These are phyloP conservation scores for Hypoxylon fragiforme DNA, from an alignment of 495 filamentous ascomycete genomes.

Conservation along the genomic window DNA sequence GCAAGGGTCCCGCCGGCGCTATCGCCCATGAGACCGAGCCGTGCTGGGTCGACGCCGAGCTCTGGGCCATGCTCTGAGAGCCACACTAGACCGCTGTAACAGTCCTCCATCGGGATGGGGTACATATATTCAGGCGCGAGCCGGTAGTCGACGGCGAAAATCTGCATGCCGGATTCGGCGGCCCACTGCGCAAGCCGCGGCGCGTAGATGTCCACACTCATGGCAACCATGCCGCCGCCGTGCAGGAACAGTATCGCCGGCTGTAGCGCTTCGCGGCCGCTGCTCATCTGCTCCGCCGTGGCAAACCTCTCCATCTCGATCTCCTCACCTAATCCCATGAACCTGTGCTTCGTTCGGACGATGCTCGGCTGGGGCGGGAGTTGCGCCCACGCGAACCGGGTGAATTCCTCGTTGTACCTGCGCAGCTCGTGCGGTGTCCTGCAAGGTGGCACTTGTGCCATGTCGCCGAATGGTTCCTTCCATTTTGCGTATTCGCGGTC, in stretches of 20 bases:
- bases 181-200: conserved; percentile 26
- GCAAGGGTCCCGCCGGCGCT: conserved; percentile 37
- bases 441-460: not conserved
- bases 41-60: conserved; percentile 30
- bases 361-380: conserved; percentile 7
- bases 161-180: conserved; percentile 27
- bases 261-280: not conserved
- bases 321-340: conserved; percentile 17
- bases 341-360: conserved; percentile 1
- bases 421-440: conserved; percentile 13
- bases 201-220: conserved; percentile 32
- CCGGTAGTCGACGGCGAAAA: conserved; percentile 47
- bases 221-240: conserved; percentile 45
- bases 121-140: conserved; percentile 35
- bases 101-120: conserved; percentile 32
- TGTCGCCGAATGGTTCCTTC: conserved; percentile 1
- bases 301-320: conserved; percentile 23
- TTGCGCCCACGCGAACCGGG: conserved; percentile 2
- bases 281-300: conserved; percentile 16
- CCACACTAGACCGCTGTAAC: conserved; percentile 28
- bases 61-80: conserved; percentile 13
- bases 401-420: conserved; percentile 6
- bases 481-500: conserved; percentile 21
- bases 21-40: conserved; percentile 35
- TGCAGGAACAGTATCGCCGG: conserved; percentile 45